These are phyloP conservation scores for Infundibulicybe gibba DNA, from an alignment of 768 basidiomycete genomes.

Conservation along the genomic window DNA sequence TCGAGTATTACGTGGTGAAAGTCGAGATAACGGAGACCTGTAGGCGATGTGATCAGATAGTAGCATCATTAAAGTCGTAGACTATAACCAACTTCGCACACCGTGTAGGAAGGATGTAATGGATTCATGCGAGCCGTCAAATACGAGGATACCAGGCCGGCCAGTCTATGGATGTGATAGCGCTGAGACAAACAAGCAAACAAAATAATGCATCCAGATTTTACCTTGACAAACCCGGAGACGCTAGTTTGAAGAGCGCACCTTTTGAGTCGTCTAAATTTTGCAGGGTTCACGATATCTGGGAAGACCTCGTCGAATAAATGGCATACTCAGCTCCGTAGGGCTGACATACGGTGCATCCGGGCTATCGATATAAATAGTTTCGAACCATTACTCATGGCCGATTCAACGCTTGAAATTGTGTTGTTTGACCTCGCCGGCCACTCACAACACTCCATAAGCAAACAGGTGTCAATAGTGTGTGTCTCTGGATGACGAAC, in stretches of 20 bases:
- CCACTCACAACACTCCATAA: too few species aligned
- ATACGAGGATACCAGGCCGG: slow-evolving; percentile 39
- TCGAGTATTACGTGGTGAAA: slow-evolving; percentile 35
- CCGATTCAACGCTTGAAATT: slow-evolving; percentile 4
- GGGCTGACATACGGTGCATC: slow-evolving; percentile 36
- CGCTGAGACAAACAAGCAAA: not conserved
- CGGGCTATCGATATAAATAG: slow-evolving; percentile 32
- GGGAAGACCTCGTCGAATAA: not conserved
- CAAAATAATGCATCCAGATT: not conserved
- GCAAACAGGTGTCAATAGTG: not conserved
- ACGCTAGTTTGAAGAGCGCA: slow-evolving; percentile 30
- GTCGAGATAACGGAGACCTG: slow-evolving; percentile 39
- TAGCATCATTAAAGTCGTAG: not conserved
- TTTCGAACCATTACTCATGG: slow-evolving; percentile 6
- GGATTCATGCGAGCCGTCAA: slow-evolving; percentile 29
- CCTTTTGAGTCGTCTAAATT: slow-evolving; percentile 37
- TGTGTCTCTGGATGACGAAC: not conserved
- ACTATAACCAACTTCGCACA: slow-evolving; percentile 25
- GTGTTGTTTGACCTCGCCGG: not conserved
- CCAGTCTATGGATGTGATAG: slow-evolving; percentile 24
- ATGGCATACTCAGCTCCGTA: too few species aligned
- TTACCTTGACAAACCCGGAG: slow-evolving; percentile 39
- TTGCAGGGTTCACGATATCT: slow-evolving; percentile 37
- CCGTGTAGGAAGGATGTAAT: slow-evolving; percentile 34
- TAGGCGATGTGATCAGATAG: too few species aligned